Evolutionary conservation across 108 stramenopile genomes (phyloP), one percentile per base, ranked within the genome.

Genomic region (Bacterosira constricta): DNA sequence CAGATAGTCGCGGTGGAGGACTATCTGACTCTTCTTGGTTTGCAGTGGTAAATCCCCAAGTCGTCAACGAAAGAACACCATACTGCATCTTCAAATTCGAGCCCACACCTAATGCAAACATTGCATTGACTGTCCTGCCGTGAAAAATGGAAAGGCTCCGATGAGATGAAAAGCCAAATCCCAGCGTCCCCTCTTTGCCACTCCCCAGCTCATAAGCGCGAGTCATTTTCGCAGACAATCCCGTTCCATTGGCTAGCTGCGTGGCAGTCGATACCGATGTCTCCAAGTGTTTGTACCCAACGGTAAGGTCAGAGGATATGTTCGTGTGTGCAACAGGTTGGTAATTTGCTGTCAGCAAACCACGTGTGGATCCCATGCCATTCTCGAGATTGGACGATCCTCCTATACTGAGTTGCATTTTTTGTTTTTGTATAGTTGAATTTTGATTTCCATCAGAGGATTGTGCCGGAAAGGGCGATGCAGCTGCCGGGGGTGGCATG

Each of bases 201-300:
- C 56, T 49, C 23, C 27, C 47, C 15, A 63, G 25, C 4, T 64
- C 50, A 29, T 69, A 46, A 0, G 36, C 3, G 13, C 67, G 67
- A 36, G 67, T 32, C 31, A 69, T 59, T 59, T 68, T 77, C 8
- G 68, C 67, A 36, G 67, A 69, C 30, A 69, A 3, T n/a, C 49
- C 31, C 7, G 75, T 77, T 23, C 68, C 67, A 63, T 63, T 54
- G n/a, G 51, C 15, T 17, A 77, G 37, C 3, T 41, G 12, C 30
- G 52, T 57, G 2, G 20, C 36, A 18, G 60, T 63, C 0, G 75
- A 77, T 20, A 77, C 6, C 25, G 60, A 59, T 37, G 75, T 69
- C 50, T 77, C 75, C 15, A 77, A 21, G 38, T 60, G 73, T 27
- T 77, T 69, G 15, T 61, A 21, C n/a, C 67, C 75, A n/a, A 77